Conservation (phyloP, 2,329 filamentous ascomycete genomes). For the Colletotrichum lentis region DNA sequence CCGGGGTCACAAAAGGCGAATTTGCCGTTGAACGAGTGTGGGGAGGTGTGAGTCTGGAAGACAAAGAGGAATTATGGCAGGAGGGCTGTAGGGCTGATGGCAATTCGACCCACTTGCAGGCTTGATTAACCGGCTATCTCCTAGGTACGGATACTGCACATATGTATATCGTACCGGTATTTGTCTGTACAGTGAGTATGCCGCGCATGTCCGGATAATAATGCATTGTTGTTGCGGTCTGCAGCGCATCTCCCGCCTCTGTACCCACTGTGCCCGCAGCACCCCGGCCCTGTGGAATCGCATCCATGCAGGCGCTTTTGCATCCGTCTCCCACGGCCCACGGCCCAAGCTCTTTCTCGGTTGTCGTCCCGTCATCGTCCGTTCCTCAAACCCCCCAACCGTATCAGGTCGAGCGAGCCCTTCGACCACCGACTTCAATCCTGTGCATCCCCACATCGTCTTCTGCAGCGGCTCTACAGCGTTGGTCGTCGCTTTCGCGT, state of each 20-base stretch:
- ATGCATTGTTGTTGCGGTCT: not conserved
- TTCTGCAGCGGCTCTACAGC: slow-evolving; percentile 7
- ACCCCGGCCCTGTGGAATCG: not conserved
- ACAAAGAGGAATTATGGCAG: not conserved
- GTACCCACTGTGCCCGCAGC: slow-evolving; percentile 6
- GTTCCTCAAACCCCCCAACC: not conserved
- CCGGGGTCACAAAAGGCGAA: not conserved
- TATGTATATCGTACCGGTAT: no score
- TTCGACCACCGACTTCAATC: slow-evolving; percentile 8
- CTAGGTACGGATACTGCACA: not conserved
- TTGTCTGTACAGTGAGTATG: no score
- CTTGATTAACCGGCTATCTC: not conserved
- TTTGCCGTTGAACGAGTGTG: not conserved
- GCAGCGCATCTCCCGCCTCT: slow-evolving; percentile 3
- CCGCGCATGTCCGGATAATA: no score
- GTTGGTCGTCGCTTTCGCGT: slow-evolving; percentile 1
- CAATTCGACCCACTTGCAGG: not conserved
- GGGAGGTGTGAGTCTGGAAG: not conserved
- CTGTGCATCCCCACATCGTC: slow-evolving; percentile 13
- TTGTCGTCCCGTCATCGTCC: slow-evolving; percentile 6
- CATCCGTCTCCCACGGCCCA: not conserved
- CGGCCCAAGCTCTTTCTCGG: not conserved
- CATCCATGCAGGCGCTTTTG: not conserved
- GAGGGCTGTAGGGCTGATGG: slow-evolving; percentile 10
- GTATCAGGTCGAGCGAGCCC: not conserved